phyloP scores from a whole-genome alignment of 169 alveolate species.

The Amoebophrya sp. region DNA sequence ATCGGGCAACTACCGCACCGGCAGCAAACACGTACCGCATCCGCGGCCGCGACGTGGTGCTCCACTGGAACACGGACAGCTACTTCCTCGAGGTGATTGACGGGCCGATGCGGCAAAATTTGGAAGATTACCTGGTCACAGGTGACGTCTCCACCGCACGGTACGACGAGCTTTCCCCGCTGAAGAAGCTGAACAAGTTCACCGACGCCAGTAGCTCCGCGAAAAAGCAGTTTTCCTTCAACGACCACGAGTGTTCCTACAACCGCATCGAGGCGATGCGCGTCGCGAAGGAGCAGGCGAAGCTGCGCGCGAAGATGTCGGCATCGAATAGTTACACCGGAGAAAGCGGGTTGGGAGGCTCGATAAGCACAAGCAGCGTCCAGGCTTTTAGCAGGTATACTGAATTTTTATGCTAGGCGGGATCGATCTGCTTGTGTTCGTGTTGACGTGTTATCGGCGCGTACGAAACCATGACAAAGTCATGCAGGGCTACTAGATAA shows the following conservation, averaged over 20 bases:
- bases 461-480: too few relatives aligned
- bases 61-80: not conserved
- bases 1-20: too few relatives aligned
- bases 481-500: too few relatives aligned
- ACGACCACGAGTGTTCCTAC: not conserved
- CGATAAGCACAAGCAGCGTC: too few relatives aligned
- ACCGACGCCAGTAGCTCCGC: not conserved
- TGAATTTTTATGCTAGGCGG: too few relatives aligned
- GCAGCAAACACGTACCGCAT: too few relatives aligned
- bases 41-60: not conserved
- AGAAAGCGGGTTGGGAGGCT: too few relatives aligned
- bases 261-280: slow-evolving; percentile 20
- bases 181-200: not conserved
- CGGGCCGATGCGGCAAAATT: not conserved
- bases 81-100: not conserved
- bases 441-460: too few relatives aligned
- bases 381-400: too few relatives aligned
- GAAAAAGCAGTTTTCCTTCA: not conserved
- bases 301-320: too few relatives aligned
- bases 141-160: not conserved
- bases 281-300: slow-evolving; percentile 10
- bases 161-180: not conserved
- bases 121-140: not conserved
- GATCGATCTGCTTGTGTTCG: too few relatives aligned
- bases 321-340: too few relatives aligned